Base-by-base conservation (phyloP, 441 rosid species). In the Gossypium davidsonii region DNA sequence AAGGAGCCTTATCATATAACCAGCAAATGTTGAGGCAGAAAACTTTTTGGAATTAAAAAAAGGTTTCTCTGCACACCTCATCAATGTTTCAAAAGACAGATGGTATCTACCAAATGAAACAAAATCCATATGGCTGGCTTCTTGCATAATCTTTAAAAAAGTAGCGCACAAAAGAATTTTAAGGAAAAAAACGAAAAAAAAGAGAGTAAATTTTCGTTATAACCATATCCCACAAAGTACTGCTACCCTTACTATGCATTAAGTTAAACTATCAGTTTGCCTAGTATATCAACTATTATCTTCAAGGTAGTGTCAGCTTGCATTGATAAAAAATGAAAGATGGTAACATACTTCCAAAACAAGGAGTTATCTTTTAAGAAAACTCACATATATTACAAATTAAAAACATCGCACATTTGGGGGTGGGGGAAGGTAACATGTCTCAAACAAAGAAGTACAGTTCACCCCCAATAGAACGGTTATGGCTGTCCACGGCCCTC, bases 401-500 rank as follows among this genome's bases (percentile, higher is more conserved):
- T n/a, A 67, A 8, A 10, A 51, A 28, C 9, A 46, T 67, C 1
- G 44, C 55, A 67, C 59, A 26, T 26, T 67, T 26, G 46, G 71
- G 51, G 65, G 55, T 18, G 8, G 55, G 70, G 55, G 15, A 21
- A 44, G 69, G 71, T 67, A 49, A 49, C 44, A 49, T 8, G 59
- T 26, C 44, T 49, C 59, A 28, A 67, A 46, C 59, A 51, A 51
- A 26, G 17, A 67, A 67, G 20, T 59, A 28, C 11, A 8, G 46
- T 28, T 26, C 59, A 51, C 20, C 59, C 72, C 72, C 72, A 67
- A 15, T 15, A 51, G 72, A 28, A 67, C 18, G 60, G 46, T 51
- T 28, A 67, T 15, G 58, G 72, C 51, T 67, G 72, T 49, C 72
- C 59, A 51, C 18, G 72, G 25, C 46, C 46, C 59, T 15, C 59